Conservation (phyloP, 2,329 filamentous ascomycete species). For the Hymenoscyphus fructigenus region DNA sequence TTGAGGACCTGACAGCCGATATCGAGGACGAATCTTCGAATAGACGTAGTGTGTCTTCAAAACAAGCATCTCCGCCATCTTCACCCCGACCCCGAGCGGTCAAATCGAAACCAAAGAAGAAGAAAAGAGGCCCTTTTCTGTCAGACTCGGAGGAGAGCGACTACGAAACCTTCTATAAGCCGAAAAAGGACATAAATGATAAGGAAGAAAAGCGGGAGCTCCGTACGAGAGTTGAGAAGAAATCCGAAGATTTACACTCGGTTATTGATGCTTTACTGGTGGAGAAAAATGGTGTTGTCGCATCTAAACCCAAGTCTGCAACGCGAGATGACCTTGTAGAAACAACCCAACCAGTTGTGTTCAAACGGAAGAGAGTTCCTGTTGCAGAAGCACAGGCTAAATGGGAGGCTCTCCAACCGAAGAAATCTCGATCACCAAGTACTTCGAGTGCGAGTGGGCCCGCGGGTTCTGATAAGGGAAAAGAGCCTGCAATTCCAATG, state of each 20-base stretch:
- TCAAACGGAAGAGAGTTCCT: constrained; percentile 27
- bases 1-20: constrained; percentile 4
- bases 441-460: constrained; percentile 2
- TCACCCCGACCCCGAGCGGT: constrained; percentile 27
- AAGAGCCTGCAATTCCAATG: neutral
- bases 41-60: neutral
- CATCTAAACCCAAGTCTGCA: constrained; percentile 23
- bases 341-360: constrained; percentile 11
- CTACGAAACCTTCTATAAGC: constrained; percentile 34
- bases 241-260: constrained; percentile 20
- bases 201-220: constrained; percentile 25
- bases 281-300: constrained; percentile 18
- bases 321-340: constrained; percentile 14
- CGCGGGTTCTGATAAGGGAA: neutral
- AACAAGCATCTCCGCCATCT: constrained; percentile 21
- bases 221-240: constrained; percentile 13
- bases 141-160: constrained; percentile 67
- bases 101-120: constrained; percentile 34
- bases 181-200: constrained; percentile 14
- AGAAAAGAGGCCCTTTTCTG: constrained; percentile 61
- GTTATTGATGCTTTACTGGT: constrained; percentile 19
- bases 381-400: constrained; percentile 29
- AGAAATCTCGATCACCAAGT: constrained; percentile 17
- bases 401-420: constrained; percentile 34
- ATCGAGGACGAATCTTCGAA: neutral